Base-by-base conservation (phyloP, 2,329 filamentous ascomycete species). In the Botrytis medusae region DNA sequence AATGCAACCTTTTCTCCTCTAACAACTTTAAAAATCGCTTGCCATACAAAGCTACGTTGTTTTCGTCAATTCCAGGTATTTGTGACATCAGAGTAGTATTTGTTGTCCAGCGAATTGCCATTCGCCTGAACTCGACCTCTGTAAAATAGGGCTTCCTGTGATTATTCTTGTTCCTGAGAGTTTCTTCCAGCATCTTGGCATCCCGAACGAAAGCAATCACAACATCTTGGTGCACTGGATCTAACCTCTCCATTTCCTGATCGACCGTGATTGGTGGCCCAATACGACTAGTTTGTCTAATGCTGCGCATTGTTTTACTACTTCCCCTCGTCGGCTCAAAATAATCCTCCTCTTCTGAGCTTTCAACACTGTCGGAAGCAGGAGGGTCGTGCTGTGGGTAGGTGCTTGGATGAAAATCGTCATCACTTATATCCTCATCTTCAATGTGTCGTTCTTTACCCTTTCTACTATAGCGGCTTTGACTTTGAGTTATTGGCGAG, bases 101-200 rank as follows among this genome's bases (percentile, higher is more conserved):
- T 12, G 84, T 85, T 0, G 92, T 92, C 85, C 92, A 92, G 48
- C 85, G 82, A 68, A 94, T 88, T 20, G 88, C 91, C 91, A 96
- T 95, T 77, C 91, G 87, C 51, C 90, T 88, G 69, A 94, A 86
- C 22, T 93, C 86, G 34, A 85, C 86, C 74, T 94, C 91, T 0
- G 89, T 90, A 79, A 96, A 96, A 0, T 91, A 84, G 4, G 86
- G 85, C 6, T 87, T 86, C 34, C 85, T 84, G 46, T 92, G 82
- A 7, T 85, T 84, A 69, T 88, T 88, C 37, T 84, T 84, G 75
- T 89, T 88, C 77, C 91, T 87, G 37, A 95, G 84, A 1, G 85
- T 83, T 77, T 90, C 88, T 77, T 91, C 89, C 25, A 89, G 72
- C 32, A 82, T 82, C 77, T 88, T 90, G 0, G 91, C 93, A 63